Percentiles rank a stretch among this genome's conserved stretches.
Conservation (phyloP, 495 filamentous ascomycete genomes). For the Aspergillus cavernicola region DNA sequence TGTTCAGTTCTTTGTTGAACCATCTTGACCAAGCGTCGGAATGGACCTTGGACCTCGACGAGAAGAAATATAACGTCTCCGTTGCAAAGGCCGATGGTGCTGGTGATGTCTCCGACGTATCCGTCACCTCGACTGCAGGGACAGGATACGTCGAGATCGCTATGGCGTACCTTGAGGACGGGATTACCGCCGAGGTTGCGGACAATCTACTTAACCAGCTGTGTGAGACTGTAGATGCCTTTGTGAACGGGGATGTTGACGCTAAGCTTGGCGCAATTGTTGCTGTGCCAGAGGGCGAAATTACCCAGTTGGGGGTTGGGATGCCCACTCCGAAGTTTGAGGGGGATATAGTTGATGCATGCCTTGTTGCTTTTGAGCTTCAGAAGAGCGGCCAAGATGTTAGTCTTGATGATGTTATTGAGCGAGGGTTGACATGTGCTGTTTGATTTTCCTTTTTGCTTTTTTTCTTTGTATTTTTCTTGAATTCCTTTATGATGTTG, state of each 20-base stretch:
- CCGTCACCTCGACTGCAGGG: constrained; percentile 2
- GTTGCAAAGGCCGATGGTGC: constrained; percentile 6
- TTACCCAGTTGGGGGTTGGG: constrained; percentile 15
- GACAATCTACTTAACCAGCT: background rate
- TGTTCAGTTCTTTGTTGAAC: constrained; percentile 8
- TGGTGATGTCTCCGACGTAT: constrained; percentile 6
- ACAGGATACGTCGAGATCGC: constrained; percentile 8
- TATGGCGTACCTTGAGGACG: constrained; percentile 10
- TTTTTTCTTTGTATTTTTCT: too few relatives aligned
- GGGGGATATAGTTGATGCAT: constrained; percentile 30
- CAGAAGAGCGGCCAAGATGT: constrained; percentile 23
- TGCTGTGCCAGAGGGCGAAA: background rate
- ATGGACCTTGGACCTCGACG: constrained; percentile 2
- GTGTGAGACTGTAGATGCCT: background rate
- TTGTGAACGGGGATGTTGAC: constrained; percentile 1
- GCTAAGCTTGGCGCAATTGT: background rate
- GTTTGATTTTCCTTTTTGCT: background rate
- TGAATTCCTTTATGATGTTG: too few relatives aligned
- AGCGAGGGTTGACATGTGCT: background rate
- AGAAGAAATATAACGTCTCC: constrained; percentile 3
- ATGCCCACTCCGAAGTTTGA: constrained; percentile 18
- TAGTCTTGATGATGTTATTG: constrained; percentile 39
- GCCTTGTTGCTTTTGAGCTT: constrained; percentile 17
- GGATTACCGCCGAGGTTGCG: background rate
- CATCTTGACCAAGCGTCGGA: constrained; percentile 6